A percentile compares a stretch with the other conserved stretches of the same genome.
These are phyloP conservation scores for Rosa multiflora DNA, from an alignment of 306 rosid species.

Conservation along the genomic window DNA sequence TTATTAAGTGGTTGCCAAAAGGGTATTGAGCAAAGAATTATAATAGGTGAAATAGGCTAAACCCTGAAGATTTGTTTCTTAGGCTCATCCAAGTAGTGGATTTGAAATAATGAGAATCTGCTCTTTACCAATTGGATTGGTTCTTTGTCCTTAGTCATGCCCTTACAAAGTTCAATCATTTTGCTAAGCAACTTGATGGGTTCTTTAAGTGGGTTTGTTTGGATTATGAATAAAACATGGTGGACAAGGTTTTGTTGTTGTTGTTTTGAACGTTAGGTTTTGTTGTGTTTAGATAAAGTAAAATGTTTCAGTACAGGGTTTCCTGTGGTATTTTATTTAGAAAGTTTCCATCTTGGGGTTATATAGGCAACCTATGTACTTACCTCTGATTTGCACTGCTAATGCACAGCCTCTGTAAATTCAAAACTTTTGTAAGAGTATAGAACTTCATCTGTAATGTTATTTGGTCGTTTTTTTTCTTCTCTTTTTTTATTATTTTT, in stretches of 20 bases:
- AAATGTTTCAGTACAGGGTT: background rate
- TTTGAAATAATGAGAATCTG: background rate
- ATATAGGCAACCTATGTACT: background rate
- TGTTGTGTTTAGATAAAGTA: background rate
- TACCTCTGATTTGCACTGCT: background rate
- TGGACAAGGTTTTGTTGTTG: background rate
- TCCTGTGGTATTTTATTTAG: background rate
- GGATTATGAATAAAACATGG: background rate
- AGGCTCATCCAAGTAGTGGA: background rate
- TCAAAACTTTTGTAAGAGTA: background rate
- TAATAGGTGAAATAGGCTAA: background rate
- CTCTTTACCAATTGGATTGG: background rate
- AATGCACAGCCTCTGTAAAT: background rate
- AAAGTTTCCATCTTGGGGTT: constrained; percentile 3
- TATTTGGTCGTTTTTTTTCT: background rate
- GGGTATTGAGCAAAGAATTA: background rate
- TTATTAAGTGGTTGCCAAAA: constrained; percentile 1
- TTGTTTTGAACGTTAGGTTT: background rate
- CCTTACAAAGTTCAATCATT: background rate
- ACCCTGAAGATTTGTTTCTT: constrained; percentile 1
- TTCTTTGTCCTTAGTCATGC: background rate
- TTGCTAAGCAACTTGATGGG: background rate
- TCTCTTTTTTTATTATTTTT: background rate
- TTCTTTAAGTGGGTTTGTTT: background rate
- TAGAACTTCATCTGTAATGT: background rate